A percentile compares a stretch with the other conserved stretches of the same genome.
These are phyloP conservation scores for Barnettozyma siamensis DNA, from an alignment of 805 yeast species.

Conservation along the genomic window DNA sequence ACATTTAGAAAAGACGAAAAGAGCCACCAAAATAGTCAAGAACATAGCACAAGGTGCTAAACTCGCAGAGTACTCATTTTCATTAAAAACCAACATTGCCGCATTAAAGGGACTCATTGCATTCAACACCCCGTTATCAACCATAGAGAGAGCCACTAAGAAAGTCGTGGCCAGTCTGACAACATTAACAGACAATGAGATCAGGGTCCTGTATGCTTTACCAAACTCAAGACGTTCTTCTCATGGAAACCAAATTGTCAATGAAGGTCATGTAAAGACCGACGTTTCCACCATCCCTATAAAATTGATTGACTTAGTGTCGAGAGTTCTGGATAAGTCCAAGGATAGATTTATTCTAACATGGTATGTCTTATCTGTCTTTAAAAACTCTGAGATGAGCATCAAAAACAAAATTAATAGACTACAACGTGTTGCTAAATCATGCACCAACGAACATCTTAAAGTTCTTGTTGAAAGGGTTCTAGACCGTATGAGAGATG, in stretches of 20 bases:
- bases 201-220: conserved; percentile 4
- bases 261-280: background rate
- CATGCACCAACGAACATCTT: background rate
- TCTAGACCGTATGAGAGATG: background rate
- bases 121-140: background rate
- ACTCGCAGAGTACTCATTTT: conserved; percentile 1
- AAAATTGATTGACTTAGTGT: conserved; percentile 8
- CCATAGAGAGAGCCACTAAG: conserved; percentile 2
- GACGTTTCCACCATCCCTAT: conserved; percentile 9
- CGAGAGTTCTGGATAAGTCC: conserved; percentile 8
- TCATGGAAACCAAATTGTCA: background rate
- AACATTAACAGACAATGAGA: background rate
- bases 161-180: conserved; percentile 5
- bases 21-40: conserved; percentile 4
- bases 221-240: background rate
- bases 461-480: background rate
- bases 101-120: conserved; percentile 8
- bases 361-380: conserved; percentile 12
- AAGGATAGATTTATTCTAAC: conserved; percentile 7
- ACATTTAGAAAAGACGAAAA: conserved; percentile 1
- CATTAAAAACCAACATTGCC: conserved; percentile 2
- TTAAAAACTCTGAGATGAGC: background rate
- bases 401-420: conserved; percentile 1
- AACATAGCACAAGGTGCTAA: conserved; percentile 1
- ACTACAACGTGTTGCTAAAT: background rate